Percentiles rank a stretch among this genome's conserved stretches.
These are phyloP conservation scores for Phaeosphaeria sp. DNA, from an alignment of 2,329 filamentous ascomycete genomes.

Conservation along the genomic window DNA sequence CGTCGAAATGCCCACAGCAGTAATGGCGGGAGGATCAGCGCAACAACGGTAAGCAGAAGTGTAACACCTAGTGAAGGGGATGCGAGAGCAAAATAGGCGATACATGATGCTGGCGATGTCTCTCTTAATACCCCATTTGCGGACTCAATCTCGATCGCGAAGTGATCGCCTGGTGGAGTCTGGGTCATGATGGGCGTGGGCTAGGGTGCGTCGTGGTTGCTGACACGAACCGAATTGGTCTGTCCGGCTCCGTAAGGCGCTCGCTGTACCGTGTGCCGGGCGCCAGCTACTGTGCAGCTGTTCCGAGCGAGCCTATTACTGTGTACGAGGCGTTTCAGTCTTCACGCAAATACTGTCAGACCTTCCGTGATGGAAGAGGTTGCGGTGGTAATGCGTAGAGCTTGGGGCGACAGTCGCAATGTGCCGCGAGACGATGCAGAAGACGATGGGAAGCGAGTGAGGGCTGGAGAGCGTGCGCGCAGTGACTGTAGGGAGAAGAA, in stretches of 20 bases:
- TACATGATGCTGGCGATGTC: not conserved
- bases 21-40: conserved; percentile 15
- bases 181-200: conserved; percentile 1
- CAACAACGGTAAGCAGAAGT: conserved; percentile 11
- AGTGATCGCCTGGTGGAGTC: not conserved
- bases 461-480: not conserved
- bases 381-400: not conserved
- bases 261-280: not conserved
- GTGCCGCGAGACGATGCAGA: not conserved
- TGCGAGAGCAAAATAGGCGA: not conserved
- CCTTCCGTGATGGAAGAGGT: not conserved
- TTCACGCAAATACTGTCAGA: not conserved
- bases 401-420: not conserved
- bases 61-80: not conserved
- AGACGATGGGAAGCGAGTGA: not conserved
- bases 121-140: not conserved
- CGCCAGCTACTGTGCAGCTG: conserved; percentile 4
- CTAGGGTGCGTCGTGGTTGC: not conserved
- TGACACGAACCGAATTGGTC: conserved; percentile 4
- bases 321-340: not conserved
- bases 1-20: conserved; percentile 12
- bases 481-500: not conserved
- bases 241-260: not conserved
- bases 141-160: not conserved
- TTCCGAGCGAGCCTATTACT: not conserved